Evolutionary conservation across 192 early-diverging fungal species (phyloP).

Genomic region (Haplosporangium gracile): DNA sequence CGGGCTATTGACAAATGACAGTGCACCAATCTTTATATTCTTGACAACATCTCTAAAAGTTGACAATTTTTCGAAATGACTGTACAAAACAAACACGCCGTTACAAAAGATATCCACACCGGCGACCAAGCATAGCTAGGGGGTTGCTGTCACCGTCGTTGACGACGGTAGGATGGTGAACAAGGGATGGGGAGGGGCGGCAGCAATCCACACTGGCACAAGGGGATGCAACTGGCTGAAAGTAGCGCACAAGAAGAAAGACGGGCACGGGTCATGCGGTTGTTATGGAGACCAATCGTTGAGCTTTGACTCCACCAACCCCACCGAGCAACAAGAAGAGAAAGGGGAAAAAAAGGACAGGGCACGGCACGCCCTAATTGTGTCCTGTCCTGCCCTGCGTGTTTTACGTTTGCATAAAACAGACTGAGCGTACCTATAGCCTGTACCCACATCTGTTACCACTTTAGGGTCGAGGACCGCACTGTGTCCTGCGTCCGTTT

Average conservation of each 20-base stretch:
- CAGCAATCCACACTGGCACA: neutral
- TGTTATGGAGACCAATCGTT: neutral
- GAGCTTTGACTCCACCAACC: neutral
- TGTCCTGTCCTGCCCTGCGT: neutral
- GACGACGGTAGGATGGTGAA: neutral
- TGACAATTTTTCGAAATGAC: too few species aligned
- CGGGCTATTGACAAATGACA: too few species aligned
- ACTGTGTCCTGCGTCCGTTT: neutral
- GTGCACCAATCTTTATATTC: too few species aligned
- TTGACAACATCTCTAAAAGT: too few species aligned
- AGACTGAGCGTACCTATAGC: neutral
- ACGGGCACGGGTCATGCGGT: neutral
- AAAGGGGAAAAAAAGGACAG: neutral
- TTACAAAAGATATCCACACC: too few species aligned
- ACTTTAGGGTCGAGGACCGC: neutral
- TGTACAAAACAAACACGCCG: too few species aligned
- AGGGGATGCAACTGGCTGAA: neutral
- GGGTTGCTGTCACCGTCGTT: neutral
- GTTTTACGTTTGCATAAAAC: neutral
- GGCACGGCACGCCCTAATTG: neutral
- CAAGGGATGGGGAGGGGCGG: neutral
- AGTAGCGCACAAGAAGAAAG: neutral
- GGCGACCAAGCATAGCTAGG: neutral
- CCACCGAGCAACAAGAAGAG: neutral
- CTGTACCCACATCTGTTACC: neutral